Percentiles rank a stretch among this genome's conserved stretches.
These are phyloP conservation scores for Gypsophila paniculata DNA, from an alignment of 179 eudicot genomes.

Conservation along the genomic window DNA sequence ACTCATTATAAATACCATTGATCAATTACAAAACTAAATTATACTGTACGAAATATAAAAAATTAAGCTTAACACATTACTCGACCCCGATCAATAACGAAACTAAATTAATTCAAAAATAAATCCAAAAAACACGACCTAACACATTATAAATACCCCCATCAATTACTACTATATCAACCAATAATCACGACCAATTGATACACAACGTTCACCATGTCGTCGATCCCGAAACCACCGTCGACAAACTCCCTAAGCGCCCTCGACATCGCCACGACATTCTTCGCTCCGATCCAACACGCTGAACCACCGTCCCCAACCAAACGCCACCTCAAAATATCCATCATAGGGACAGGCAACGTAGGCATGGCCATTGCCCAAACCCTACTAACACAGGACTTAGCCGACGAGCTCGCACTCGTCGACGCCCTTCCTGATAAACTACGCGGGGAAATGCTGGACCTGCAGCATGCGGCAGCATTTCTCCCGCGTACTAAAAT, in stretches of 20 bases:
- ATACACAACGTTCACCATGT: not conserved
- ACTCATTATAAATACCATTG: too few relatives aligned
- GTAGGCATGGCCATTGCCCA: constrained; percentile 99
- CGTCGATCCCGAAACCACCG: constrained; percentile 26
- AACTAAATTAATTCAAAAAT: too few relatives aligned
- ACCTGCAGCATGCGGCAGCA: constrained; percentile 94
- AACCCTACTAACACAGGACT: constrained; percentile 77
- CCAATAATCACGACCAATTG: not conserved
- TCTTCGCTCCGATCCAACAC: constrained; percentile 61
- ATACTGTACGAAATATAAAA: too few relatives aligned
- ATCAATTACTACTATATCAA: too few relatives aligned
- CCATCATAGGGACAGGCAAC: constrained; percentile 79
- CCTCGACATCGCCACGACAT: constrained; percentile 55
- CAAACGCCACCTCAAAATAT: constrained; percentile 63
- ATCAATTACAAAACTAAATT: too few relatives aligned
- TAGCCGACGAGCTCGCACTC: constrained; percentile 78
- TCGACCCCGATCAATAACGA: too few relatives aligned
- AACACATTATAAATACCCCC: too few relatives aligned
- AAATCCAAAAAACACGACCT: too few relatives aligned
- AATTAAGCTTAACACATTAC: too few relatives aligned
- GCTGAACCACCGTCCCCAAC: constrained; percentile 50
- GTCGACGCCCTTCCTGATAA: constrained; percentile 77
- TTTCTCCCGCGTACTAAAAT: constrained; percentile 82
- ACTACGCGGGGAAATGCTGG: constrained; percentile 87
- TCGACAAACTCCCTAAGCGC: constrained; percentile 53